Evolutionary conservation across 306 rosid species (phyloP), one percentile per base, ranked within the genome.

Genomic region (Vigna trinervia): DNA sequence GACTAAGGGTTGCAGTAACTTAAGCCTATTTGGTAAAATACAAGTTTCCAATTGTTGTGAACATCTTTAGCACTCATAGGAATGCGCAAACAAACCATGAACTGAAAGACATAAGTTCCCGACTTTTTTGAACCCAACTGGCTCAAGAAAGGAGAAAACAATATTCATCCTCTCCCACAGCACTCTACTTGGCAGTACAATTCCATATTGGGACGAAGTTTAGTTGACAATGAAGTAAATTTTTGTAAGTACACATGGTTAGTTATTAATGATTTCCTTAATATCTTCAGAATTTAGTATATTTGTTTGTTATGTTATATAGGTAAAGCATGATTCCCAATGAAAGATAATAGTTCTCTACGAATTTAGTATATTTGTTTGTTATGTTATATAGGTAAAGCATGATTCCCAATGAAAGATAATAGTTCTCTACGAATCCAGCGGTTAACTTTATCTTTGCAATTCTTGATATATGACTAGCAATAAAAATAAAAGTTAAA

Each of bases 1-100:
- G 50, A 36, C 46, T 17, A 23, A 78, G 38, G 8, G 64, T 58
- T 77, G 32, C 41, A 72, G 26, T 32, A 64, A 60, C 2, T 61
- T 70, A 32, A 76, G 52, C 6, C 12, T 20, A 41, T 22, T 60
- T 61, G 9, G 60, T 26, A 52, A 53, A 60, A 43, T 19, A 60
- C 39, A 71, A 51, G 43, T 45, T 69, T 69, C 22, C 58, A 70
- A 46, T 66, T 68, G 52, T 58, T 26, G 53, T 36, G 9, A 36
- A 36, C 41, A 36, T 43, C 61, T 38, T 15, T 58, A 34, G 47
- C 23, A 5, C 72, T 48, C 39, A 30, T 12, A 43, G 60, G 30
- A 67, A 73, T 26, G 20, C 15, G 43, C 28, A 73, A 73, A 59
- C 32, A 78, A 52, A 30, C 56, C 13, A 60, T 54, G 71, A 38